These are phyloP conservation scores for Fusarium metavorans DNA, from an alignment of 2,329 filamentous ascomycete species.

Conservation along the genomic window DNA sequence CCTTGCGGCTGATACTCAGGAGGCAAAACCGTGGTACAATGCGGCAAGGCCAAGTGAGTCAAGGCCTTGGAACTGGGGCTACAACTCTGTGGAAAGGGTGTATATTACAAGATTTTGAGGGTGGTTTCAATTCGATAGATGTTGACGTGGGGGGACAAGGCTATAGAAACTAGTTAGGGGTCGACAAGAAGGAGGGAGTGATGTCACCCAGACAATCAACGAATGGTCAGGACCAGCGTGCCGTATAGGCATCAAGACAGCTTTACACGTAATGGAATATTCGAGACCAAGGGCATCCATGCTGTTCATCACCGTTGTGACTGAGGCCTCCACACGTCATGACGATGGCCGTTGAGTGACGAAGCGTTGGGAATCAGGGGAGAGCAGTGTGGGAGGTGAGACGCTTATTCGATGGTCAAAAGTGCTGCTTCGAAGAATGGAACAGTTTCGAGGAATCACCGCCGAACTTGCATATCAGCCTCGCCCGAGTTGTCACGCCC, in stretches of 20 bases:
- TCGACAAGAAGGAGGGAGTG: conserved; percentile 10
- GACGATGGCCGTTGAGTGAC: conserved; percentile 13
- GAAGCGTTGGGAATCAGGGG: not conserved
- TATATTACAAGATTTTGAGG: conserved; percentile 40
- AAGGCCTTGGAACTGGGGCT: conserved; percentile 28
- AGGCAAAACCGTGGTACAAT: conserved; percentile 34
- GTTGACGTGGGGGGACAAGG: conserved; percentile 16
- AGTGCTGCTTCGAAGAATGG: conserved; percentile 27
- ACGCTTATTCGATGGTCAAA: conserved; percentile 32
- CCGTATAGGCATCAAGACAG: conserved; percentile 37
- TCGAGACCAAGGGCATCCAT: conserved; percentile 17
- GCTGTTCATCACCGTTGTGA: conserved; percentile 1
- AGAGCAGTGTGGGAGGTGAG: conserved; percentile 25
- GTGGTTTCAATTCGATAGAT: conserved; percentile 37
- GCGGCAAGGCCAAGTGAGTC: conserved; percentile 26
- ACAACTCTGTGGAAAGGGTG: conserved; percentile 32
- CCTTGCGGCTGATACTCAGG: conserved; percentile 26
- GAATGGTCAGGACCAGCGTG: conserved; percentile 23
- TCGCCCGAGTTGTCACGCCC: conserved; percentile 29
- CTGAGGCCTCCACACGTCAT: conserved; percentile 40
- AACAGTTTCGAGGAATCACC: conserved; percentile 23
- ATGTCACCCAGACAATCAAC: conserved; percentile 15
- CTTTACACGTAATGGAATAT: conserved; percentile 40
- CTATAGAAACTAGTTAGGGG: conserved; percentile 31
- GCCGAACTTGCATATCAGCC: conserved; percentile 37